Evolutionary conservation across 2,329 filamentous ascomycete genomes (phyloP), one percentile per base, ranked within the genome.

Genomic region (Penicillium occitanis): DNA sequence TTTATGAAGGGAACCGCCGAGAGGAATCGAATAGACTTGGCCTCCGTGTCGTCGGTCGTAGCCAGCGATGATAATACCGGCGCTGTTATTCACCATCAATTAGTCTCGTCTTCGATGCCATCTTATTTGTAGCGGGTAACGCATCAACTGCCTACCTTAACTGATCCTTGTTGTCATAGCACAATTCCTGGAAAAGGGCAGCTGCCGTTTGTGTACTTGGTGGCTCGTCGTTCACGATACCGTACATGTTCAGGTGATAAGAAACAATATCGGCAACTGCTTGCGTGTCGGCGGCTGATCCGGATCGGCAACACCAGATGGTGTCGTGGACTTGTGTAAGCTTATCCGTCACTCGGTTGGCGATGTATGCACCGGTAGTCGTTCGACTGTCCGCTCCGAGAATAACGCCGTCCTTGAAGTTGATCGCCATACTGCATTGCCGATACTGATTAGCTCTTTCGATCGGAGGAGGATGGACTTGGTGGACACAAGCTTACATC

Each of bases 281-380:
- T 82, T 99, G 95, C 67, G 95, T 99, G 77, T 99, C 95, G 71
- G 95, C 95, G 37, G 95, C 95, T 30, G 95, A 99, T 61, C 95
- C 95, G 68, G 95, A 98, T 75, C 95, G 90, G 84, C 95, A 99
- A 84, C 95, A 99, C 95, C 95, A 99, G 81, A 99, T 98, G 67
- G 94, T 98, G 81, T 99, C 95, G 83, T 96, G 91, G 68, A 99
- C 94, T 84, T 93, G 91, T 75, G 95, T 99, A 78, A 99, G 89
- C 86, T 99, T 99, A 86, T 99, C 95, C 70, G 95, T 99, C 71
- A 99, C 95, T 85, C 95, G 90, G 82, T 99, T 99, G 74, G 95
- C 95, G 77, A 99, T 98, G 86, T 98, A 99, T 73, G 94, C 89
- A 74, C 95, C 95, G 64, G 94, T 99, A 57, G 95, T 99, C 71